Base-by-base conservation (phyloP, 2,329 filamentous ascomycete species). In the Calonectria hawksworthii region DNA sequence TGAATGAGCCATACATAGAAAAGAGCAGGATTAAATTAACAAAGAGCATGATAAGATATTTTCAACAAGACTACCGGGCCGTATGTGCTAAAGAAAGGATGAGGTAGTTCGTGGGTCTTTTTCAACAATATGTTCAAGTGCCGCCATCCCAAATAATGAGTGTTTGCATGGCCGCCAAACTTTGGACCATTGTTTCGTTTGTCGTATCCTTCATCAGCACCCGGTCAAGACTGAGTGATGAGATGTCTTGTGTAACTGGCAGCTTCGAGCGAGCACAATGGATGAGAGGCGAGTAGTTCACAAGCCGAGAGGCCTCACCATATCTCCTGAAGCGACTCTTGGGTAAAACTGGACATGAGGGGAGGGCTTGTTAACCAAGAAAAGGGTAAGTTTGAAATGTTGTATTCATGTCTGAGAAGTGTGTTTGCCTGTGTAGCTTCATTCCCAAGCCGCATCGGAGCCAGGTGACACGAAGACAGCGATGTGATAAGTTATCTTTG, bases 161-260 rank as follows among this genome's bases (percentile, higher is more conserved):
- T 13, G 4, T 41, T 16, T 41, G 9, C 9, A n/a, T n/a, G 52
- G 8, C 14, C 18, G 18, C 52, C 18, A 6, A 6, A 34, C 18
- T 7, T 59, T 36, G 34, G 11, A 4, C 13, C 26, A n/a, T 28
- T 7, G 3, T 63, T 38, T 41, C 8, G 34, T 61, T 61, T 18
- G 23, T 10, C 7, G 13, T 13, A 26, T 16, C n/a, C 11, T 23
- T 26, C 16, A 32, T 41, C 7, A 28, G 54, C 70, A 47, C 65
- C 68, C 65, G 4, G 54, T n/a, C 41, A 36, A 56, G 28, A 28
- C 41, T 65, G 28, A 54, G 52, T 44, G 54, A 68, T 73, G 44
- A 72, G 74, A 78, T 77, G 77, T 78, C 75, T 80, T 72, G 78
- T 79, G 50, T 72, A 3, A 76, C 79, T 71, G 28, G 66, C 56